phyloP scores from a whole-genome alignment of 768 basidiomycete genomes.

The Phanerodontia chrysosporium region DNA sequence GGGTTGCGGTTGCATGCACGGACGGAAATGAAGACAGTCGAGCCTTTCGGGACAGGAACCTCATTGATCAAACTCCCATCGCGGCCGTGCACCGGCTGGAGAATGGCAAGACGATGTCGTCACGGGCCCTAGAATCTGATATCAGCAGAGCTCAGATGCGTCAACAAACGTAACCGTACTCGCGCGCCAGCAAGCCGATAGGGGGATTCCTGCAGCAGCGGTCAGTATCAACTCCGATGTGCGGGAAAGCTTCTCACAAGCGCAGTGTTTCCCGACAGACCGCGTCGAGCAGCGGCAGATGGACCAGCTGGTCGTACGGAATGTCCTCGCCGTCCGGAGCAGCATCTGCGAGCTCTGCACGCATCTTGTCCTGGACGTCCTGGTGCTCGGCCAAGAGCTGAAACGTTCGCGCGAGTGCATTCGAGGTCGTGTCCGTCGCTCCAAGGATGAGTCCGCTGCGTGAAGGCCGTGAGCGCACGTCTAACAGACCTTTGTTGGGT shows the following conservation, averaged over 20 bases:
- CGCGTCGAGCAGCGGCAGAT: constrained; percentile 60
- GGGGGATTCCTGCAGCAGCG: constrained; percentile 36
- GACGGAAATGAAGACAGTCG: constrained; percentile 39
- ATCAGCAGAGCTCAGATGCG: background rate
- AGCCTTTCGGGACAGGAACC: constrained; percentile 46
- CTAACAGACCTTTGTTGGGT: background rate
- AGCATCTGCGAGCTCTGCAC: constrained; percentile 6
- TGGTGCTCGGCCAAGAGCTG: constrained; percentile 7
- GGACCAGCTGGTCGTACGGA: constrained; percentile 18
- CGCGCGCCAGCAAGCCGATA: constrained; percentile 31
- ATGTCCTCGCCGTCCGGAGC: constrained; percentile 9
- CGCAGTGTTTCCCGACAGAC: constrained; percentile 59
- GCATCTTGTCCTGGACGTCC: constrained; percentile 9
- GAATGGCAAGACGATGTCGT: constrained; percentile 61
- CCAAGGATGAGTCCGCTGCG: constrained; percentile 4
- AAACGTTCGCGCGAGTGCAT: constrained; percentile 2
- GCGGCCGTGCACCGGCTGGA: constrained; percentile 40
- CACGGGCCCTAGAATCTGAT: constrained; percentile 29
- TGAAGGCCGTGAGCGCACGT: background rate
- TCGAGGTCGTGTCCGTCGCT: constrained; percentile 14
- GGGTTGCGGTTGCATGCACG: constrained; percentile 45
- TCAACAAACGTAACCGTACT: constrained; percentile 11
- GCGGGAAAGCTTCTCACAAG: constrained; percentile 20
- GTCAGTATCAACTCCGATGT: background rate
- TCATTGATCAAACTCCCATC: constrained; percentile 36